These are phyloP conservation scores for Pseudogymnoascus destructans DNA, from an alignment of 2,329 filamentous ascomycete genomes.

Conservation along the genomic window DNA sequence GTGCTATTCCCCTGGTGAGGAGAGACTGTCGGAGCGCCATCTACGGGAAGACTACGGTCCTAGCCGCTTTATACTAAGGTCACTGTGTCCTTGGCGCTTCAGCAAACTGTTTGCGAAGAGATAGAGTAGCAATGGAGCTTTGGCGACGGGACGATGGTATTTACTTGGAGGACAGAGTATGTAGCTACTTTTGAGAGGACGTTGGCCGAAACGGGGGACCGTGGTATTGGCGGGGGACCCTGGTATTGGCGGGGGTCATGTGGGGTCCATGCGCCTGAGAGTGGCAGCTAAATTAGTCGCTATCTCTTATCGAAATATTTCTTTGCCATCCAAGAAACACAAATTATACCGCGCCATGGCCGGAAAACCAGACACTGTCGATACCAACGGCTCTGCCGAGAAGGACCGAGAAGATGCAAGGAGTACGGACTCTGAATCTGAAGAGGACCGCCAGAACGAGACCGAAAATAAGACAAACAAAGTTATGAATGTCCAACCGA, in stretches of 20 bases:
- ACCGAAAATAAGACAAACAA: neutral
- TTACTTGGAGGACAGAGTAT: neutral
- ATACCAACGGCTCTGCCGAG: neutral
- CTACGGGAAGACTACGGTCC: conserved; percentile 7
- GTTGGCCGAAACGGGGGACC: conserved; percentile 4
- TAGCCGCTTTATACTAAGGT: conserved; percentile 8
- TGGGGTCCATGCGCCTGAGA: conserved; percentile 4
- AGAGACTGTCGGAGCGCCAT: conserved; percentile 46
- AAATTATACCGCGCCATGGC: neutral
- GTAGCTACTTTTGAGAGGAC: conserved; percentile 4
- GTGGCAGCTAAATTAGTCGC: conserved; percentile 3
- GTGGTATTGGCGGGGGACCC: neutral
- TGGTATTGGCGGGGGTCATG: conserved; percentile 3
- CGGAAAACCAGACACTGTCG: neutral
- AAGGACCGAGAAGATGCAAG: neutral
- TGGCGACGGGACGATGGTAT: neutral
- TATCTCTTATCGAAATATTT: conserved; percentile 9
- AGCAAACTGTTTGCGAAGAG: neutral
- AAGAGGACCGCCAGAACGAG: neutral
- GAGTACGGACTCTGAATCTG: neutral
- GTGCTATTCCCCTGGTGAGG: conserved; percentile 50
- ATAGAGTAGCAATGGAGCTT: neutral
- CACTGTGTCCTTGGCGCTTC: conserved; percentile 2
- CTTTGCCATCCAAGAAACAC: conserved; percentile 2
- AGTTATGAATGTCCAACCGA: conserved; percentile 16